Conservation (phyloP, 345 rosid species). For the Viola odorata region DNA sequence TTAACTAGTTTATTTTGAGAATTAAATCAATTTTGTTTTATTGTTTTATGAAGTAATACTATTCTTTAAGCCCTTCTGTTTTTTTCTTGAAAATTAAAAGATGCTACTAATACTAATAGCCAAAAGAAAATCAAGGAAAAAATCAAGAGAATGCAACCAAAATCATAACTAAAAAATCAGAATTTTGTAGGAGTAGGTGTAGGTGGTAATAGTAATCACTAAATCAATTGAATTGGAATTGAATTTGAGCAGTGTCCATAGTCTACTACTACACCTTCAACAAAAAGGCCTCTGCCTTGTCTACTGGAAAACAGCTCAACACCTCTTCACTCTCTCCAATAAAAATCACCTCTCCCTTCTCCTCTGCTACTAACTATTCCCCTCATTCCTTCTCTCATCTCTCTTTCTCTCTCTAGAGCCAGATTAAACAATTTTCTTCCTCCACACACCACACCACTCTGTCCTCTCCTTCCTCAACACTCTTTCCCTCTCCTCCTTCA, state of each 20-base stretch:
- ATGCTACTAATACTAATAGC: too few relatives aligned
- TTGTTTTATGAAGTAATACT: too few relatives aligned
- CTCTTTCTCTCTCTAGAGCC: neutral
- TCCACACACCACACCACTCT: constrained; percentile 10
- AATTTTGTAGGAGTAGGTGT: neutral
- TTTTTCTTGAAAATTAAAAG: too few relatives aligned
- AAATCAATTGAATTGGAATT: neutral
- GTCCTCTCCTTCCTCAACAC: constrained; percentile 18
- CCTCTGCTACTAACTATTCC: constrained; percentile 19
- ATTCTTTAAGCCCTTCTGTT: too few relatives aligned
- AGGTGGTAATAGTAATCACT: too few relatives aligned
- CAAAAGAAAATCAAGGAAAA: neutral
- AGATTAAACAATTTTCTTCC: neutral
- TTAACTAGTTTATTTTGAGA: too few relatives aligned
- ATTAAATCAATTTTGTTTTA: too few relatives aligned
- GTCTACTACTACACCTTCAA: neutral
- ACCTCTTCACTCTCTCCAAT: constrained; percentile 20
- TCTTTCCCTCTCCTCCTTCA: neutral
- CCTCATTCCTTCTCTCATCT: constrained; percentile 20
- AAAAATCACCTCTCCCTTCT: constrained; percentile 19
- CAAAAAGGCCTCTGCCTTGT: neutral
- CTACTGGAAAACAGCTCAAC: constrained; percentile 38
- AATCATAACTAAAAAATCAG: neutral
- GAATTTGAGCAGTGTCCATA: neutral
- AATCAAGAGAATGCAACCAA: neutral